Percentiles rank a stretch among this genome's conserved stretches.
Conservation (phyloP, 2,329 filamentous ascomycete species). For the Xylaria sp. region DNA sequence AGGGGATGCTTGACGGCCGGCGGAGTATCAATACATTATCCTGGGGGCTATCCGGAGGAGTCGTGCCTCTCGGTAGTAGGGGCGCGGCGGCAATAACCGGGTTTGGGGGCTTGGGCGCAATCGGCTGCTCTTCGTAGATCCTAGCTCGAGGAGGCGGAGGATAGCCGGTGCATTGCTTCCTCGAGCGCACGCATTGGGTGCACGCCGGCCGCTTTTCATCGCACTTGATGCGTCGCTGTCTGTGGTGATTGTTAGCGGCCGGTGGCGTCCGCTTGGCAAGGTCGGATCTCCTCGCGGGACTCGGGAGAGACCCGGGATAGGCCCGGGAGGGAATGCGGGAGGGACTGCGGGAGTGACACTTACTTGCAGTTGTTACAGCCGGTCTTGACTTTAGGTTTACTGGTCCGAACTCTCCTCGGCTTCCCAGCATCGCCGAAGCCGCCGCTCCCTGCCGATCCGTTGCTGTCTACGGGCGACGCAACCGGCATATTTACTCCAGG, state of each 20-base stretch:
- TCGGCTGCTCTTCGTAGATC: conserved; percentile 57
- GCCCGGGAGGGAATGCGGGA: neutral
- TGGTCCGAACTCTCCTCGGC: conserved; percentile 61
- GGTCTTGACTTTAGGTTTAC: conserved; percentile 72
- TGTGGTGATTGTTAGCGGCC: conserved; percentile 46
- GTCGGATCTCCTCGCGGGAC: neutral
- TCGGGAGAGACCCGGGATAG: neutral
- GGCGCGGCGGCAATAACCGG: conserved; percentile 9
- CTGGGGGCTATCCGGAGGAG: conserved; percentile 53
- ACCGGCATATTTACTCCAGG: conserved; percentile 20
- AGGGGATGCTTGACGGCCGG: conserved; percentile 60
- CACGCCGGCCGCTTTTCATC: conserved; percentile 72
- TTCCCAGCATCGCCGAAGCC: conserved; percentile 46
- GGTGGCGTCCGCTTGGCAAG: conserved; percentile 2
- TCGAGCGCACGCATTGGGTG: conserved; percentile 68
- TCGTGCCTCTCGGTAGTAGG: conserved; percentile 35
- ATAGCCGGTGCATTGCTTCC: conserved; percentile 70
- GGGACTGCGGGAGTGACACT: conserved; percentile 49
- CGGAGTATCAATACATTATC: conserved; percentile 51
- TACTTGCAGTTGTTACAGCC: conserved; percentile 77
- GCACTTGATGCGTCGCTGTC: conserved; percentile 72
- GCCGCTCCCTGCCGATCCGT: conserved; percentile 22
- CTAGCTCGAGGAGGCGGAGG: conserved; percentile 65
- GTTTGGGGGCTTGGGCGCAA: conserved; percentile 44
- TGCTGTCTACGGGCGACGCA: conserved; percentile 21